Percentiles rank a stretch among this genome's conserved stretches.
phyloP scores from a whole-genome alignment of 345 rosid species.

The Physaria fendleri region DNA sequence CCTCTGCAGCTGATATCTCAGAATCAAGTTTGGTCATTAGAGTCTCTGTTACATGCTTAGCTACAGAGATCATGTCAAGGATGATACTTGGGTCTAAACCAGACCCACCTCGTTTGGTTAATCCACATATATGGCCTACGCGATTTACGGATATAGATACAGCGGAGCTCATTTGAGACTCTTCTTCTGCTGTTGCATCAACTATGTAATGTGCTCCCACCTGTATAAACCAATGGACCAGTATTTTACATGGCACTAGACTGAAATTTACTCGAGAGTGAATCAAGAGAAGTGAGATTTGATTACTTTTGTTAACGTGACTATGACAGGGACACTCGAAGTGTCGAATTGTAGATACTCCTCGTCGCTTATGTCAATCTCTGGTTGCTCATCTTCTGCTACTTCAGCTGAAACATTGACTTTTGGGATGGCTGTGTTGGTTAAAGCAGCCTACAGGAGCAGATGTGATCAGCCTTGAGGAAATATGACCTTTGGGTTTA shows the following conservation, averaged over 20 bases:
- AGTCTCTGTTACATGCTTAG: constrained; percentile 55
- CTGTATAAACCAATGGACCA: constrained; percentile 26
- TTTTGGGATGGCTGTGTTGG: constrained; percentile 84
- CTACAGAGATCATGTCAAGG: constrained; percentile 83
- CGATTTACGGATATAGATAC: constrained; percentile 67
- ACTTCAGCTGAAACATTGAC: constrained; percentile 53
- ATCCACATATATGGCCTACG: constrained; percentile 70
- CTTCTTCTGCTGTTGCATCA: constrained; percentile 90
- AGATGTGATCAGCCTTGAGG: background rate
- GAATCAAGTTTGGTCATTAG: constrained; percentile 63
- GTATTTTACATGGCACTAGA: background rate
- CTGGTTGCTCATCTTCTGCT: constrained; percentile 67
- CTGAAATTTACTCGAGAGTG: background rate
- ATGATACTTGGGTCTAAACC: constrained; percentile 79
- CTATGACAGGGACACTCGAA: constrained; percentile 61
- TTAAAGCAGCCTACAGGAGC: constrained; percentile 74
- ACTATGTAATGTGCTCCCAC: constrained; percentile 70
- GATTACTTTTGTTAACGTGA: constrained; percentile 72
- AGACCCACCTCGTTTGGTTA: constrained; percentile 71
- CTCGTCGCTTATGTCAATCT: constrained; percentile 91
- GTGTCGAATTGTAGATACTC: constrained; percentile 85
- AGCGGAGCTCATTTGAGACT: constrained; percentile 94
- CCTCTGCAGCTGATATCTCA: constrained; percentile 76
- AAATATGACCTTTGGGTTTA: too few relatives aligned
- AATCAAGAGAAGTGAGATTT: background rate